Evolutionary conservation across 768 basidiomycete species (phyloP).

Genomic region (Xerocomus brunneocitrinus): DNA sequence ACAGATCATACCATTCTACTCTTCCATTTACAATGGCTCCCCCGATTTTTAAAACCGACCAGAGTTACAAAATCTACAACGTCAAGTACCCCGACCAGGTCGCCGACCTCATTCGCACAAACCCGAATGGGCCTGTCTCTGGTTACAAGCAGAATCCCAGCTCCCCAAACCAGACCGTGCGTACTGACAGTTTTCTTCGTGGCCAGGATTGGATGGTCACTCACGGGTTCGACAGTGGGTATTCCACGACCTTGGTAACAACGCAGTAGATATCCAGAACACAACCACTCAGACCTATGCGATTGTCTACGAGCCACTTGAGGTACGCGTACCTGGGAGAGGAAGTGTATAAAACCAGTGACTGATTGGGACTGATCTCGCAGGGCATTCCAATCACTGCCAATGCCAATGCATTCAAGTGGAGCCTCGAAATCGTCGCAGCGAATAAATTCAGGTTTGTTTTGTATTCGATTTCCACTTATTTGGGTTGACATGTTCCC

Average conservation of each 20-base stretch:
- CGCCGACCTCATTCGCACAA: background rate
- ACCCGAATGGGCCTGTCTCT: background rate
- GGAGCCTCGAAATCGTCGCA: background rate
- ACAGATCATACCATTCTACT: background rate
- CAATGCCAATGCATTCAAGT: background rate
- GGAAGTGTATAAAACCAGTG: background rate
- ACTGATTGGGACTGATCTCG: background rate
- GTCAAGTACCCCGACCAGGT: background rate
- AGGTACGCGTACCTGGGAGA: background rate
- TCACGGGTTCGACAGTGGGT: background rate
- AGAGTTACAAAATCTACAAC: background rate
- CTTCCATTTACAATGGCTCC: background rate
- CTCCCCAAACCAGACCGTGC: background rate
- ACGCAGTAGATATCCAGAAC: background rate
- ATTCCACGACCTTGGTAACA: background rate
- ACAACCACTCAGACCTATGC: background rate
- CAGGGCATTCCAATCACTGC: background rate
- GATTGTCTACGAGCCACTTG: background rate
- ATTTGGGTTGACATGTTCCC: background rate
- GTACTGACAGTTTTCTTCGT: background rate
- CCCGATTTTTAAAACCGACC: background rate
- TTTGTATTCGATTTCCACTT: background rate
- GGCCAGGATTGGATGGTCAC: background rate
- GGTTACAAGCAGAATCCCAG: background rate
- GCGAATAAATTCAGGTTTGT: background rate